phyloP scores from a whole-genome alignment of 495 filamentous ascomycete species.

The Cercophora scortea region DNA sequence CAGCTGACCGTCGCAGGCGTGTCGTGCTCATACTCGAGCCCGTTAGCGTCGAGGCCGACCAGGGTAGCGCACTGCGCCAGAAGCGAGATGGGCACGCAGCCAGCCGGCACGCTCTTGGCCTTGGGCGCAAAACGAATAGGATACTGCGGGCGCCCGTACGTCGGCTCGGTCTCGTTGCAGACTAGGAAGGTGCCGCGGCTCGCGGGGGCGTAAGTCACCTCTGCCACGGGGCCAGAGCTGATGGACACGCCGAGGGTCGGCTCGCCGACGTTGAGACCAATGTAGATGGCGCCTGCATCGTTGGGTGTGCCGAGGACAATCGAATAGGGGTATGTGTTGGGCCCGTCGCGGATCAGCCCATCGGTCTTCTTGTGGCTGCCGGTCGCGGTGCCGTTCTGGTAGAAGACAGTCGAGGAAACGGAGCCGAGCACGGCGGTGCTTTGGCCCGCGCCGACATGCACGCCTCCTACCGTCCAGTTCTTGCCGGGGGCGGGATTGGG shows the following conservation, averaged over 20 bases:
- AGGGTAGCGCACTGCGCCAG: background rate
- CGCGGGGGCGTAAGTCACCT: background rate
- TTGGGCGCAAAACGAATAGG: conserved; percentile 1
- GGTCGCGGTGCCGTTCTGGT: background rate
- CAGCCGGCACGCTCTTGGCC: background rate
- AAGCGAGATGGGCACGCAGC: background rate
- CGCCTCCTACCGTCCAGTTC: background rate
- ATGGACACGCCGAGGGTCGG: background rate
- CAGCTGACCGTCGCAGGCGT: background rate
- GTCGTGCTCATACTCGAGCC: background rate
- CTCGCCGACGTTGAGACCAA: background rate
- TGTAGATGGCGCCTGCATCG: background rate
- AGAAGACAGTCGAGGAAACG: background rate
- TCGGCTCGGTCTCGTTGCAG: conserved; percentile 21
- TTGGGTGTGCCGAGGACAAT: background rate
- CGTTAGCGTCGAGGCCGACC: background rate
- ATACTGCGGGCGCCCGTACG: conserved; percentile 15
- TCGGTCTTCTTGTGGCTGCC: background rate
- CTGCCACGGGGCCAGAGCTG: background rate
- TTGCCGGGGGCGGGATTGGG: background rate
- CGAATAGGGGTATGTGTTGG: background rate
- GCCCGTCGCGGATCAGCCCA: background rate
- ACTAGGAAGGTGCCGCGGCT: conserved; percentile 36
- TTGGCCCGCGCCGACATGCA: conserved; percentile 3
- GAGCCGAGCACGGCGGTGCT: background rate